Conservation (phyloP, 495 filamentous ascomycete genomes). For the Bacidia gigantensis region DNA sequence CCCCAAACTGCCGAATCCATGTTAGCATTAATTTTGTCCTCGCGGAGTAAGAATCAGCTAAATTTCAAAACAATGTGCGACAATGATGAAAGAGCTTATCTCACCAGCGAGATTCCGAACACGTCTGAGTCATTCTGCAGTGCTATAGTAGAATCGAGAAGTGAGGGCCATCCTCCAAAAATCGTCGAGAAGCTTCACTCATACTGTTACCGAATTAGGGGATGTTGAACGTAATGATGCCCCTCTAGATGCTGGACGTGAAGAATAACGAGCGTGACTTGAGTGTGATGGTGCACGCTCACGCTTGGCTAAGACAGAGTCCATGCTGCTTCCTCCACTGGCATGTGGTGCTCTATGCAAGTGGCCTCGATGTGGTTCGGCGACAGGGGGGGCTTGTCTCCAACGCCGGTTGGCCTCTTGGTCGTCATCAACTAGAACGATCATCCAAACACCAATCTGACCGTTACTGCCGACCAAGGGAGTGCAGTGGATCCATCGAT, state of each 20-base stretch:
- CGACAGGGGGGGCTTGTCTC: conserved; percentile 18
- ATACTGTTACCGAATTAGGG: conserved; percentile 11
- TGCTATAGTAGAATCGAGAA: no score
- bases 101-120: no score
- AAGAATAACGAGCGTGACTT: neutral
- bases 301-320: conserved; percentile 4
- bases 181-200: no score
- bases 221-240: conserved; percentile 14
- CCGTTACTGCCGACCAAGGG: conserved; percentile 44
- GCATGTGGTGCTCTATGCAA: conserved; percentile 10
- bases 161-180: no score
- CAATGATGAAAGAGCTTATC: no score
- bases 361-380: conserved; percentile 15
- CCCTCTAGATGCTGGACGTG: conserved; percentile 1
- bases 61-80: no score
- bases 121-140: no score
- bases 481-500: conserved; percentile 49
- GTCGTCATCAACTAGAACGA: conserved; percentile 42
- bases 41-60: no score
- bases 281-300: neutral
- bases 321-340: conserved; percentile 7
- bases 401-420: conserved; percentile 13
- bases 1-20: no score
- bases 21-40: no score
- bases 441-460: conserved; percentile 50